Base-by-base conservation (phyloP, 179 eudicot species). In the Sideroxylon spinosum region DNA sequence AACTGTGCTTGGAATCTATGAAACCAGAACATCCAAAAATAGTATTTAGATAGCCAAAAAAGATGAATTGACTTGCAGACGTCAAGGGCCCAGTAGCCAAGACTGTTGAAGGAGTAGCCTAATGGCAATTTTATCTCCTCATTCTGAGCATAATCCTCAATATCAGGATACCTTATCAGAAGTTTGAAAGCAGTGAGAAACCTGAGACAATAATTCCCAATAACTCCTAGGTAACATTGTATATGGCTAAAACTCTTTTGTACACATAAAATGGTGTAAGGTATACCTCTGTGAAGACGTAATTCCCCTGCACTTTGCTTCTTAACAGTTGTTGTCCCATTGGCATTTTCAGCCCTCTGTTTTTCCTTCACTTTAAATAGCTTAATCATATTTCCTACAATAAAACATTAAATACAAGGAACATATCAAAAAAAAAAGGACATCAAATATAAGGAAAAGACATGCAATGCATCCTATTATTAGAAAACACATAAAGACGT, bases 271-370 rank as follows among this genome's bases (percentile, higher is more conserved):
- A 74, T 52, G 28, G 67, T 13, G 50, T 64, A 74, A 32, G 28
- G 67, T 13, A 59, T 64, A 93, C 97, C 98, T 90, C 83, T 93
- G 72, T 90, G 89, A 84, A 95, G 94, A 55, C 99, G 95, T 75
- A 95, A 81, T 81, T 91, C 99, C 78, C 98, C 99, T 19, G 99
- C 95, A 82, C 90, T 82, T 89, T 95, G 98, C 86, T 88, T 93
- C 95, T 90, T 91, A 69, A 84, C 84, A 25, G 84, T 80, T 80
- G 93, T 68, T 82, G 87, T 86, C 53, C 97, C 98, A 78, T 93
- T 89, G 17, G 87, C 80, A 80, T 82, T 88, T 78, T 91, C 95
- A 48, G 95, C 96, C 86, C 87, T 92, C 69, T 93, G 97, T 80
- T 93, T 93, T 72, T 94, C 94, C 88, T 95, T 95, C 75, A 91